These are phyloP conservation scores for Schoenoplectus triqueter DNA, from an alignment of 202 grass and related monocot species.

Conservation along the genomic window DNA sequence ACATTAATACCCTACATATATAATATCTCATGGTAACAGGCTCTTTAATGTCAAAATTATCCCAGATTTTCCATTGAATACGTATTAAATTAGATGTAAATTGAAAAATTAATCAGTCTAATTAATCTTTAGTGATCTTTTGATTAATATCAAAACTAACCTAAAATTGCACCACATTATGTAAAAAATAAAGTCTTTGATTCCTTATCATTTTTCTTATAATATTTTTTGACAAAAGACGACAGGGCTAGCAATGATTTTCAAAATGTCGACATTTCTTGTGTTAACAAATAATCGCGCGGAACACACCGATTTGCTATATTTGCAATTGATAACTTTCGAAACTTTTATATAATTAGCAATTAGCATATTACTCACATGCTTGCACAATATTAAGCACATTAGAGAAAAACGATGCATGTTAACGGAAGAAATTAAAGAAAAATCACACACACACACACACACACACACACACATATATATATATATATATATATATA, in stretches of 20 bases:
- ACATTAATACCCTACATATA: too few relatives aligned
- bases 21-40: too few relatives aligned
- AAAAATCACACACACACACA: not conserved
- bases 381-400: not conserved
- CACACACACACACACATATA: too few relatives aligned
- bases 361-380: too few relatives aligned
- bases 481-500: not conserved
- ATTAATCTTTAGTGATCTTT: too few relatives aligned
- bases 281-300: not conserved
- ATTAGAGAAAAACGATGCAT: not conserved
- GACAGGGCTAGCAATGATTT: not conserved
- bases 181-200: not conserved
- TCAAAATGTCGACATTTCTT: slow-evolving; percentile 7
- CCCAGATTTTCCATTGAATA: too few relatives aligned
- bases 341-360: not conserved
- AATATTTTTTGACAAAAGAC: not conserved
- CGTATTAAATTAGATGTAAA: too few relatives aligned
- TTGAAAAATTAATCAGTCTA: too few relatives aligned
- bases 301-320: not conserved
- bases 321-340: not conserved
- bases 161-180: too few relatives aligned
- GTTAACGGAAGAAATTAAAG: not conserved
- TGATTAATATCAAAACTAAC: too few relatives aligned
- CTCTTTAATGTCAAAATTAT: too few relatives aligned
- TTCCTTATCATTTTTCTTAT: not conserved